A percentile compares a stretch with the other conserved stretches of the same genome.
Conservation (phyloP, 2,329 filamentous ascomycete species). For the Nectriaceae sp. region DNA sequence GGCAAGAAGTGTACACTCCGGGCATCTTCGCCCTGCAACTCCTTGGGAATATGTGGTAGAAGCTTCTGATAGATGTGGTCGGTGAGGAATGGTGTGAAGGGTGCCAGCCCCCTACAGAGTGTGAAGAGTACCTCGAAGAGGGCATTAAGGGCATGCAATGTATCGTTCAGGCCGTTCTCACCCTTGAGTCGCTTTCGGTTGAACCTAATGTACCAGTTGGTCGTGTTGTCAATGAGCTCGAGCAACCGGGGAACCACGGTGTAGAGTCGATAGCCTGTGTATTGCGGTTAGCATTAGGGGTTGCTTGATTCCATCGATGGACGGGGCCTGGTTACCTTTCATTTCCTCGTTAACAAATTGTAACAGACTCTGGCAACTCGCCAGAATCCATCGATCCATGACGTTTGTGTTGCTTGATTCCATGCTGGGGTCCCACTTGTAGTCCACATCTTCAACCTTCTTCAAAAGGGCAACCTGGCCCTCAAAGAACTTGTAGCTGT, state of each 20-base stretch:
- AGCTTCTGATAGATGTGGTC: slow-evolving; percentile 91
- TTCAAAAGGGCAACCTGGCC: slow-evolving; percentile 84
- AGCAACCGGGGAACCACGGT: slow-evolving; percentile 88
- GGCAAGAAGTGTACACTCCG: slow-evolving; percentile 90
- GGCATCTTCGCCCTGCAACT: slow-evolving; percentile 68
- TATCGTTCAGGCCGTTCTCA: slow-evolving; percentile 83
- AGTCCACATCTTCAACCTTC: slow-evolving; percentile 79
- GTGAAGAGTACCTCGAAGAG: slow-evolving; percentile 93
- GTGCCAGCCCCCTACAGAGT: slow-evolving; percentile 82
- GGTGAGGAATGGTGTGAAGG: slow-evolving; percentile 93
- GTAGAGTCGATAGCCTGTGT: slow-evolving; percentile 71
- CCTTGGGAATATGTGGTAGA: slow-evolving; percentile 76
- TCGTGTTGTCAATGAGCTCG: slow-evolving; percentile 86
- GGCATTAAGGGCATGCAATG: slow-evolving; percentile 86
- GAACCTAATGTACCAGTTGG: slow-evolving; percentile 99
- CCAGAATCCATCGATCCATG: slow-evolving; percentile 95
- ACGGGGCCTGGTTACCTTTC: slow-evolving; percentile 58
- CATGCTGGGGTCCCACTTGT: slow-evolving; percentile 73
- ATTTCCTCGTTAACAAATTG: slow-evolving; percentile 94
- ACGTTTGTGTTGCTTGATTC: slow-evolving; percentile 82
- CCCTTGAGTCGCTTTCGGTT: slow-evolving; percentile 91
- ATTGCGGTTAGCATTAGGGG: slow-evolving; percentile 6
- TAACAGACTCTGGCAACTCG: slow-evolving; percentile 86
- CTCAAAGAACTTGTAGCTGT: slow-evolving; percentile 95
- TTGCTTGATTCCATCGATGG: slow-evolving; percentile 7